Base-by-base conservation (phyloP, 2,329 filamentous ascomycete genomes). In the Pseudogymnoascus sp. region DNA sequence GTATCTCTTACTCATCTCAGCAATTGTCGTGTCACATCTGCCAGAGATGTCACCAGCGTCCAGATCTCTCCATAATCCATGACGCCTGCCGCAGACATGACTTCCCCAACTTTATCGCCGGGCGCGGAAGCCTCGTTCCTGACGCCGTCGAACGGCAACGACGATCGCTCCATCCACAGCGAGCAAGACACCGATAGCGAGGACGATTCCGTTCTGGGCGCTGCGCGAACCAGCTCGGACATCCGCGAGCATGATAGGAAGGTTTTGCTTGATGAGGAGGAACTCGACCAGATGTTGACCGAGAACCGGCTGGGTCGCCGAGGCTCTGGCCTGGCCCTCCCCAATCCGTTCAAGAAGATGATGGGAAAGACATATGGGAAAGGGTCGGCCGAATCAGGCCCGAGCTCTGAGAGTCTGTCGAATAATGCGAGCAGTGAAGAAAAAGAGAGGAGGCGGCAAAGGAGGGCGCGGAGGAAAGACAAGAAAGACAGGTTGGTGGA, bases 141-240 rank as follows among this genome's bases (percentile, higher is more conserved):
- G 29, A 55, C 48, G 10, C 48, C 48, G 29, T 55, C 48, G 3
- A 55, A 33, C 5, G 48, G 48, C 29, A 13, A 9, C 15, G 48
- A 55, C 10, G 48, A 55, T 35, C 48, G 48, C 29, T 55, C 48
- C 48, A 55, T 55, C 48, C 82, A 82, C 65, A 86, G 82, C 76
- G 87, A 89, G 69, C 87, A 90, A 72, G 87, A 90, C 70, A 87
- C 85, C 62, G 88, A 91, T 71, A 89, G 85, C 74, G 87, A 90
- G 67, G 88, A 91, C 72, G 87, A 91, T 72, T 79, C 89, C 69
- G 79, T 89, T 60, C 76, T 88, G 65, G 78, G 81, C 63, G 82
- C 82, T 7, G 85, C 85, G 35, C 82, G 87, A 58, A 89, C 85
- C 66, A 89, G 86, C 70, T 78, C 82, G 61, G 88, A 92, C 72